phyloP scores from a whole-genome alignment of 2,329 filamentous ascomycete genomes.

The Neodidymelliopsis sp. region DNA sequence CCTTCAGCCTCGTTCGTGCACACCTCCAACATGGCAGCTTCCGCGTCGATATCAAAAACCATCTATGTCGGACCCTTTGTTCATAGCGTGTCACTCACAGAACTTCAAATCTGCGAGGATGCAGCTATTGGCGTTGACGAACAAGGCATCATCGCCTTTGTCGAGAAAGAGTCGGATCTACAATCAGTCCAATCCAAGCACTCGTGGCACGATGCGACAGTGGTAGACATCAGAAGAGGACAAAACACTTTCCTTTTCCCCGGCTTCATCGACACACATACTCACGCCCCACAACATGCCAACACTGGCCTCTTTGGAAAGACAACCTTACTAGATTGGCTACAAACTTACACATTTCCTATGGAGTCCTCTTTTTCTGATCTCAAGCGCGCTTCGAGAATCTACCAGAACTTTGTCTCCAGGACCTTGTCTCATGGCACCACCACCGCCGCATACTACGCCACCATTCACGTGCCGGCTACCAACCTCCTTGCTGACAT shows the following conservation, averaged over 20 bases:
- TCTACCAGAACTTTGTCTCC: conserved; percentile 80
- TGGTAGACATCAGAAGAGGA: conserved; percentile 46
- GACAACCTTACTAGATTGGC: conserved; percentile 90
- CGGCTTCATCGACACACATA: conserved; percentile 90
- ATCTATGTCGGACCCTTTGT: conserved; percentile 70
- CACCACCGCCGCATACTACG: conserved; percentile 93
- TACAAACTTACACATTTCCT: conserved; percentile 93
- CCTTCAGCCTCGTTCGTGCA: background rate
- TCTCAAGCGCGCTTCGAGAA: conserved; percentile 67
- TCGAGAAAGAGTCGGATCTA: conserved; percentile 48
- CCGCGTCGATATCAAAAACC: conserved; percentile 37
- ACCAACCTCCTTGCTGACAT: conserved; percentile 92
- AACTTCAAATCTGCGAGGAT: conserved; percentile 58
- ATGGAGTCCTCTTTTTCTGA: conserved; percentile 79
- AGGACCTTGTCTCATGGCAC: conserved; percentile 89
- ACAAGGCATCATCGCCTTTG: conserved; percentile 59
- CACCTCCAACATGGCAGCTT: conserved; percentile 38
- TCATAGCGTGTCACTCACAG: conserved; percentile 58
- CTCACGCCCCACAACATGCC: conserved; percentile 93
- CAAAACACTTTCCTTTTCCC: conserved; percentile 79
- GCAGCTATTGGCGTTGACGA: conserved; percentile 61
- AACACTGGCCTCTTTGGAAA: conserved; percentile 95
- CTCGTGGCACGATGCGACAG: conserved; percentile 52
- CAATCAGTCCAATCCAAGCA: conserved; percentile 33
- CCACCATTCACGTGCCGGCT: conserved; percentile 82